Evolutionary conservation across 2,329 filamentous ascomycete genomes (phyloP).

Genomic region (Xylaria hypoxylon): DNA sequence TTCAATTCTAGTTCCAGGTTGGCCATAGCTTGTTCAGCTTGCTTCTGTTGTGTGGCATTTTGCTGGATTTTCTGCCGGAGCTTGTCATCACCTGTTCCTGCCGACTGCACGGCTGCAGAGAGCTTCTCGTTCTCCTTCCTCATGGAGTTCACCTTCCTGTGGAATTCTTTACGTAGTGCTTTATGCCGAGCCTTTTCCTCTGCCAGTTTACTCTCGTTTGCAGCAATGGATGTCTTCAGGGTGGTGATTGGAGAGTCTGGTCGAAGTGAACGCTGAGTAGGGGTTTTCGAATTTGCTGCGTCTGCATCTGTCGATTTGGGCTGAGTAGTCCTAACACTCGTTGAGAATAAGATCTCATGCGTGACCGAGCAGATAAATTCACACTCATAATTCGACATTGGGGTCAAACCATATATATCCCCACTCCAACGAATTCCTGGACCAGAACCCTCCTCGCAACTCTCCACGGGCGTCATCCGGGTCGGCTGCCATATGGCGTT

Average conservation of each 20-base stretch:
- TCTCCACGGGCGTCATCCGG: constrained; percentile 68
- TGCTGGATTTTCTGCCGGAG: constrained; percentile 80
- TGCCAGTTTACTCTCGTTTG: constrained; percentile 75
- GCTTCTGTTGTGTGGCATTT: constrained; percentile 78
- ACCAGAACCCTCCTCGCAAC: constrained; percentile 51
- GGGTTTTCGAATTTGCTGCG: constrained; percentile 52
- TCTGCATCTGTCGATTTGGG: constrained; percentile 59
- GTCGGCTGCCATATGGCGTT: constrained; percentile 84
- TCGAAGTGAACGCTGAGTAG: constrained; percentile 70
- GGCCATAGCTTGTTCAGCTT: constrained; percentile 67
- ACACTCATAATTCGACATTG: constrained; percentile 80
- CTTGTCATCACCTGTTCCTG: constrained; percentile 80
- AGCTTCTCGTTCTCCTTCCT: constrained; percentile 80
- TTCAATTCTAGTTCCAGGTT: constrained; percentile 71
- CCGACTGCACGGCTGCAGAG: constrained; percentile 72
- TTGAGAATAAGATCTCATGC: constrained; percentile 74
- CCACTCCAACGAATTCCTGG: constrained; percentile 74
- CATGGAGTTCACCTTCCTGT: constrained; percentile 72
- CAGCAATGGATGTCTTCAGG: constrained; percentile 79
- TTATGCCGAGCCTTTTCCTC: constrained; percentile 78
- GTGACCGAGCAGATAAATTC: constrained; percentile 79
- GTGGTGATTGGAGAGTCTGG: constrained; percentile 83
- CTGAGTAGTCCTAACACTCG: constrained; percentile 74
- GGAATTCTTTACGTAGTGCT: constrained; percentile 79
- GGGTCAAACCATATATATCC: constrained; percentile 75